Base-by-base conservation (phyloP, 73 alveolate genomes). In the Tetrahymena borealis region DNA sequence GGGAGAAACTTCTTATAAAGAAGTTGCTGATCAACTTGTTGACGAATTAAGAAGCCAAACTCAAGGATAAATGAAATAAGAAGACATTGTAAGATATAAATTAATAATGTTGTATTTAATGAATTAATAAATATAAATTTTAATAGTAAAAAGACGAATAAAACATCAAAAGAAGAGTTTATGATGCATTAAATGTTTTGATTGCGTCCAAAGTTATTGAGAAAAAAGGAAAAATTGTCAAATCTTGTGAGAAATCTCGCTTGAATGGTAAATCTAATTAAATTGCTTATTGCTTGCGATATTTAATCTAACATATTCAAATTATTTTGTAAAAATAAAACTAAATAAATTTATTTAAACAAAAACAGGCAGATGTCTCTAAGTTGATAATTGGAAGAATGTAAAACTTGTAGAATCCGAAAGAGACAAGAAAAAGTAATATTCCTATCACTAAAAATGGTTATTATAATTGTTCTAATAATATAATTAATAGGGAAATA, bases 171-270 rank as follows among this genome's bases (percentile, higher is more conserved):
- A 94, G 99, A 90, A 93, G 99, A 92, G 99, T 98, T 11, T 98
- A 98, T 90, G 99, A 97, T 85, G 98, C 99, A 3, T 95, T 98
- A n/a, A 98, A 97, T 94, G 99, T 98, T 11, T 94, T 98, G 42
- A 97, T 94, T 39, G 98, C 98, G 6, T 95, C 97, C 4, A 97
- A 96, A 33, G 96, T 97, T 33, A 90, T 97, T 39, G 93, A 90
- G 90, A 97, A 96, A 78, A 93, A 93, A 16, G 97, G 96, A 18
- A 96, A 97, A 91, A 90, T 90, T 77, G 98, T 96, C 39, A 78
- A 41, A 33, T 91, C 96, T 79, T 94, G 95, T 91, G 36, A 32
- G n/a, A 78, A 94, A 38, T 33, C 91, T 12, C 77, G 32, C 39
- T 37, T 38, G 7, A 60, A 39, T 3, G 79, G 38, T 20, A 39